A percentile compares a stretch with the other conserved stretches of the same genome.
Conservation (phyloP, 768 basidiomycete genomes). For the Mycena chlorophos region DNA sequence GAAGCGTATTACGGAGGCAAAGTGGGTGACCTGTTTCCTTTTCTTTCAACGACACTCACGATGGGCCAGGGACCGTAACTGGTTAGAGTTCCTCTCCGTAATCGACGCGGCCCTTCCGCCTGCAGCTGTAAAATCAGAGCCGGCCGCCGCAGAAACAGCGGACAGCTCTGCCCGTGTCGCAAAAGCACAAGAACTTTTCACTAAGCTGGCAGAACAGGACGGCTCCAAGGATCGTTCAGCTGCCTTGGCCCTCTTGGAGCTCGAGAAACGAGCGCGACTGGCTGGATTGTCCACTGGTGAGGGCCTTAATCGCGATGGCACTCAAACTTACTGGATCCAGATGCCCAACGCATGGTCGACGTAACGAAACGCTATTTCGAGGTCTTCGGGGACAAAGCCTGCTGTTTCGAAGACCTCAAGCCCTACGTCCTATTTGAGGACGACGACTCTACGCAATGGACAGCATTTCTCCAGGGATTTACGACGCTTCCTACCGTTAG, state of each 20-base stretch:
- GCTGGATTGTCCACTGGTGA: slow-evolving; percentile 52
- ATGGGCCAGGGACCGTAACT: slow-evolving; percentile 71
- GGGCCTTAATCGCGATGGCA: neutral
- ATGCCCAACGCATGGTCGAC: slow-evolving; percentile 41
- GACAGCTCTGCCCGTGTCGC: slow-evolving; percentile 41
- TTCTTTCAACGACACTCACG: slow-evolving; percentile 7
- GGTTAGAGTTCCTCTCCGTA: slow-evolving; percentile 79
- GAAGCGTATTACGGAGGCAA: slow-evolving; percentile 56
- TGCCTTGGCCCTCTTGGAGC: slow-evolving; percentile 70
- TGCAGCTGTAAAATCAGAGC: slow-evolving; percentile 27
- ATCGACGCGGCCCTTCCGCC: slow-evolving; percentile 65
- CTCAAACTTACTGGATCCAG: slow-evolving; percentile 31
- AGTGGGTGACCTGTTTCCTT: slow-evolving; percentile 39
- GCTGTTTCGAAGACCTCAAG: slow-evolving; percentile 84
- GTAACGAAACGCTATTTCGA: slow-evolving; percentile 70
- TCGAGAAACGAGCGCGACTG: slow-evolving; percentile 59
- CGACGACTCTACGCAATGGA: slow-evolving; percentile 52
- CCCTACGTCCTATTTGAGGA: slow-evolving; percentile 59
- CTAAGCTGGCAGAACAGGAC: slow-evolving; percentile 59
- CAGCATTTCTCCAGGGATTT: slow-evolving; percentile 50
- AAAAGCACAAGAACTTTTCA: slow-evolving; percentile 53
- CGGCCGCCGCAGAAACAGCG: slow-evolving; percentile 37
- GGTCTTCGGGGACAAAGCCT: slow-evolving; percentile 75
- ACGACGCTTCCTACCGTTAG: slow-evolving; percentile 48
- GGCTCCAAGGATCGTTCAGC: slow-evolving; percentile 74